Evolutionary conservation across 306 rosid species (phyloP).

Genomic region (Elaeagnus macrophylla): DNA sequence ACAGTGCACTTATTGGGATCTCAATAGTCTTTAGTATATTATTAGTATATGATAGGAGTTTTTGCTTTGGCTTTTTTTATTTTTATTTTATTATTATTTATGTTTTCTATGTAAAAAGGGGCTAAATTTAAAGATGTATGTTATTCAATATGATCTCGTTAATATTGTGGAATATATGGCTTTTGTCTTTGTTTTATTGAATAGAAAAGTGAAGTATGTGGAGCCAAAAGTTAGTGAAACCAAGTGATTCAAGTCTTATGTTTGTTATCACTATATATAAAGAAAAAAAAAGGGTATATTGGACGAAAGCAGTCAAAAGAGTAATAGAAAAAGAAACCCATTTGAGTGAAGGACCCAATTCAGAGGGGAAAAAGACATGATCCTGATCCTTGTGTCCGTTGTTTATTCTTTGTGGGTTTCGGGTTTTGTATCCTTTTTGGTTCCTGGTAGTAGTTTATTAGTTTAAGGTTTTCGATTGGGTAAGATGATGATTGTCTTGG

Average conservation of each 20-base stretch:
- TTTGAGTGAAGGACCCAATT: too few species aligned
- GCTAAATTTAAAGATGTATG: conserved; percentile 33
- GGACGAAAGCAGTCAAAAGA: conserved; percentile 56
- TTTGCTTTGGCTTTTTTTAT: conserved; percentile 31
- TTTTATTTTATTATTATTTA: conserved; percentile 12
- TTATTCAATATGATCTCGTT: conserved; percentile 31
- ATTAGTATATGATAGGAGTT: conserved; percentile 1
- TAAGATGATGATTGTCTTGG: too few species aligned
- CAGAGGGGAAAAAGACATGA: too few species aligned
- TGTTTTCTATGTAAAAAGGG: conserved; percentile 38
- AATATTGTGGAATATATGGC: conserved; percentile 1
- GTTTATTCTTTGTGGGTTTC: too few species aligned
- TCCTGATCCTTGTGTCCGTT: too few species aligned
- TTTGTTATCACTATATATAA: conserved; percentile 19
- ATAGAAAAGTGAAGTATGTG: conserved; percentile 23
- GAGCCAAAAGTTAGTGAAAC: conserved; percentile 37
- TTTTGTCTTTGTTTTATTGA: conserved; percentile 26
- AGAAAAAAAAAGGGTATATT: conserved; percentile 46
- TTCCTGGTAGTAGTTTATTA: too few species aligned
- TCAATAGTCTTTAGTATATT: conserved; percentile 6
- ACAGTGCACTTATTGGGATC: background rate
- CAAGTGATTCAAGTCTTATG: conserved; percentile 42
- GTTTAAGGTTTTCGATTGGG: too few species aligned
- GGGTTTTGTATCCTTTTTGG: too few species aligned
- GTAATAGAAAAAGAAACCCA: background rate